Conservation (phyloP, 345 rosid genomes). For the Eucalyptus polybractea region DNA sequence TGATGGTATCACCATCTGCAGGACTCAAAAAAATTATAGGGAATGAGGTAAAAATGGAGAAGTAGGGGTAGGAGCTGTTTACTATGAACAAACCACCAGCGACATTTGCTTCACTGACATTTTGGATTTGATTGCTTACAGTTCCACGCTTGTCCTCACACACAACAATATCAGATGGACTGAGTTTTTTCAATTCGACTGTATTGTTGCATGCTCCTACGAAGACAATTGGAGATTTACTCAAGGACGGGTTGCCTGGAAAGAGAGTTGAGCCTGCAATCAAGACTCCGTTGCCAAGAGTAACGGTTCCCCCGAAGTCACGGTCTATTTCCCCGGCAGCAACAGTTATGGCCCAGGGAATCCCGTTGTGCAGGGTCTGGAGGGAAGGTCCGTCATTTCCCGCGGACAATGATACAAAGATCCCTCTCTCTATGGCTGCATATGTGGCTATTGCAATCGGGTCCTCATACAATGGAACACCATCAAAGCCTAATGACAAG, state of each 20-base stretch:
- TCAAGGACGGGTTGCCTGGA: constrained; percentile 1
- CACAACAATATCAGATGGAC: constrained; percentile 15
- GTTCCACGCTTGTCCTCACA: constrained; percentile 19
- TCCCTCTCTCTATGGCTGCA: constrained; percentile 25
- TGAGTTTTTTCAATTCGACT: constrained; percentile 1
- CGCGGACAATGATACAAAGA: constrained; percentile 20
- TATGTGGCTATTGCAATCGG: constrained; percentile 37
- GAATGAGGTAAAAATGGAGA: not conserved
- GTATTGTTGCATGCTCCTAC: constrained; percentile 13
- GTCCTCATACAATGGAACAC: constrained; percentile 18
- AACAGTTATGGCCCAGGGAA: constrained; percentile 21
- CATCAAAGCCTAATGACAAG: constrained; percentile 24
- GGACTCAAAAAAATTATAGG: constrained; percentile 15
- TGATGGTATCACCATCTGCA: not conserved
- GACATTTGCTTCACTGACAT: not conserved
- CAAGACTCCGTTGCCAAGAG: constrained; percentile 3
- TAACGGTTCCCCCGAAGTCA: constrained; percentile 4
- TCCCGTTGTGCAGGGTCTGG: constrained; percentile 12
- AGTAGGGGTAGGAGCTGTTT: not conserved
- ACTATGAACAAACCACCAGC: constrained; percentile 31
- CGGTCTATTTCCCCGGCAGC: constrained; percentile 27
- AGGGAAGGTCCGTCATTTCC: constrained; percentile 3
- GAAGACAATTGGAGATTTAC: constrained; percentile 15
- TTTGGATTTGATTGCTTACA: constrained; percentile 3
- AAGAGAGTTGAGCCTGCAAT: constrained; percentile 10